Base-by-base conservation (phyloP, 345 rosid genomes). In the Gynandropsis gynandra region DNA sequence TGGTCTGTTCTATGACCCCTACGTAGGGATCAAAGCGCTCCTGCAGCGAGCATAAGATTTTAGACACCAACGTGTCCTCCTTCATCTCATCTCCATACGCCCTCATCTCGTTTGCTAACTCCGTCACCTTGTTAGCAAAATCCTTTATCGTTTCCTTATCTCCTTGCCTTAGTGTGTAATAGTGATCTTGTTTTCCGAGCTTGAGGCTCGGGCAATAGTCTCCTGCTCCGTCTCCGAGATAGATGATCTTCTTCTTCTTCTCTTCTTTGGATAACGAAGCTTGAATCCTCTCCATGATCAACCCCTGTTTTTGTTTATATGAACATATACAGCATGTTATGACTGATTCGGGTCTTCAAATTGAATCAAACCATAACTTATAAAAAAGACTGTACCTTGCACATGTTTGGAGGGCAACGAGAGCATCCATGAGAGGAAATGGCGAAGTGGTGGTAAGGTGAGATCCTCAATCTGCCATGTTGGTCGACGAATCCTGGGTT, bases 191-290 rank as follows among this genome's bases (percentile, higher is more conserved):
- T 10, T 76, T 58, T 5, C 31, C 47, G 2, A 89, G 92, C 72
- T 69, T 86, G 70, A 89, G 59, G 58, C 76, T 76, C 0, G 96
- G 94, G 52, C 98, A 89, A 61, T 76, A 89, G 62, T 89, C 97
- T 0, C 88, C 94, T 4, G 33, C 59, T 8, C 98, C 98, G 55
- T 89, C 94, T 15, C 98, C 98, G 7, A 83, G 74, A 47, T 89
- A 89, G 8, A 86, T 70, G 18, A 89, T 59, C 47, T 58, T 76
- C 49, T 69, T 78, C 45, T 69, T 78, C 55, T 63, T 70, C 3
- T 62, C 88, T 36, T 77, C 85, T 2, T 73, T 66, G 9, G 71
- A n/a, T n/a, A n/a, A n/a, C n/a, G n/a, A n/a, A n/a, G n/a, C n/a
- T n/a, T n/a, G n/a, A n/a, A n/a, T n/a, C 64, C 79, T 83, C 55